Conservation (phyloP, 257 asterid species). For the Coffea eugenioides region DNA sequence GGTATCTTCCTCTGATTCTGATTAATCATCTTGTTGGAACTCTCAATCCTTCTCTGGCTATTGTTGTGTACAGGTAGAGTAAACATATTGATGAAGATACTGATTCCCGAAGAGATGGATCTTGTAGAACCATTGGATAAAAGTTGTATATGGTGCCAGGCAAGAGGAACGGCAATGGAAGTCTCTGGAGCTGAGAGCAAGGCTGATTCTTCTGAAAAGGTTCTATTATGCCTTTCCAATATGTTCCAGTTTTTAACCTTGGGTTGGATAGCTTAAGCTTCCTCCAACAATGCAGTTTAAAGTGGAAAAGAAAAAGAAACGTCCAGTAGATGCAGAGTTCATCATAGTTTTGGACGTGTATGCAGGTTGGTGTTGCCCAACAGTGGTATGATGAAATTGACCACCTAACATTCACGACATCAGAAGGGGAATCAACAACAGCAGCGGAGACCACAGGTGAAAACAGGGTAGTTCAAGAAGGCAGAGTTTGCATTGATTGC, state of each 20-base stretch:
- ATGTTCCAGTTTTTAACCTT: neutral
- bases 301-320: neutral
- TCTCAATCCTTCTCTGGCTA: neutral
- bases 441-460: constrained; percentile 27
- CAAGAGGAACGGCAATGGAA: constrained; percentile 86
- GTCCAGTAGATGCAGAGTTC: constrained; percentile 21
- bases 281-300: neutral
- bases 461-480: constrained; percentile 39
- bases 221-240: constrained; percentile 11
- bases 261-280: neutral
- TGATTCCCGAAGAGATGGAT: constrained; percentile 58
- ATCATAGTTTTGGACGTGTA: neutral
- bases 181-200: constrained; percentile 50
- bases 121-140: constrained; percentile 72
- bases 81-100: constrained; percentile 53
- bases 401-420: constrained; percentile 39
- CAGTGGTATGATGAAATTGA: constrained; percentile 81
- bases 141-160: constrained; percentile 79
- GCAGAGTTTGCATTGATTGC: constrained; percentile 55
- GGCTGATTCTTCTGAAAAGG: constrained; percentile 57
- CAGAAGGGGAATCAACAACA: constrained; percentile 36
- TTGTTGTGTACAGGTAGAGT: constrained; percentile 56
- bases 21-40: neutral
- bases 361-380: constrained; percentile 75
- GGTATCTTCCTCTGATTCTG: neutral